Evolutionary conservation across 352 stramenopile species (phyloP), one percentile per base, ranked within the genome.

Genomic region (Globisporangium uncinulatum): DNA sequence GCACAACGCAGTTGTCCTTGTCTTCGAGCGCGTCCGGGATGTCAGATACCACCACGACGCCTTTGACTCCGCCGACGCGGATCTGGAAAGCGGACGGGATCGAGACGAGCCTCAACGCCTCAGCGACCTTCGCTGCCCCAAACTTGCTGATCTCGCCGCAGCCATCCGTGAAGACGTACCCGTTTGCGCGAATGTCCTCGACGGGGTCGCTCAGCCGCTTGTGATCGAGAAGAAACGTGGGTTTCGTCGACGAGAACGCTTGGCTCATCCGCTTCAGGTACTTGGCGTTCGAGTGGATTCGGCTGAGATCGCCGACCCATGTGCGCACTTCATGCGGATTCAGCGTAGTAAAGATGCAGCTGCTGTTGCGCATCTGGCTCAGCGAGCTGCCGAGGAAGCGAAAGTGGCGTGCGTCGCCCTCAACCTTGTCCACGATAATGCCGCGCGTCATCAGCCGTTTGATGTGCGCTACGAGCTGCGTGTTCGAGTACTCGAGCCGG

Each of bases 231-330:
- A 52, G 7, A 31, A 87, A 88, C 0, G 76, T 54, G 45, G 81
- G 70, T 45, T 67, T 73, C 9, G 83, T 90, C 1, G 78, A 84
- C 3, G 83, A 89, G 45, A 92, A 89, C 4, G 78, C 76, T 64
- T 89, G 83, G 10, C 80, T 79, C 11, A 92, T 54, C 34, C 83
- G 79, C 64, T 92, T 92, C 8, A 92, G 51, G 43, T 90, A 92
- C 48, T 92, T 89, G 13, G 78, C 71, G 11, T 76, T 69, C 10
- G 78, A 80, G 6, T 49, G 66, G n/a, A 89, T 79, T 0, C 47
- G 20, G 1, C 69, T 70, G 3, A 92, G 59, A 51, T 90, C 70
- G 29, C 83, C 83, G 53, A 89, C 66, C 83, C 83, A 92, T 14
- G 54, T 32, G 13, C 83, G 65, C 45, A 89, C 57, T 45, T 61